Percentiles rank a stretch among this genome's conserved stretches.
Conservation (phyloP, 257 asterid genomes). For the Nicotiana undulata region DNA sequence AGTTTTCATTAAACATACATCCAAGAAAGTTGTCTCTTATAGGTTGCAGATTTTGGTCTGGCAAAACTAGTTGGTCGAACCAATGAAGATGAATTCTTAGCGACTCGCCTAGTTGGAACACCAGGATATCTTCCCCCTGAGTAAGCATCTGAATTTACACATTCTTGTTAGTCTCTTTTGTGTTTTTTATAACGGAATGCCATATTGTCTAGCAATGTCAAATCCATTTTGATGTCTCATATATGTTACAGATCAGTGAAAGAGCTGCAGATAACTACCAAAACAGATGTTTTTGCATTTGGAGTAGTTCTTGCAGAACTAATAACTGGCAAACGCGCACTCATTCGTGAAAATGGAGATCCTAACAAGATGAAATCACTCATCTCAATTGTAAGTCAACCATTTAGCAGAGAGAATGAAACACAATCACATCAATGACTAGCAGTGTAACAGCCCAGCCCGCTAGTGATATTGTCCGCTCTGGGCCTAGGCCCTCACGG, state of each 20-base stretch:
- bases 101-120: conserved; percentile 77
- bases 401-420: background rate
- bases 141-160: conserved; percentile 31
- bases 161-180: background rate
- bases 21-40: background rate
- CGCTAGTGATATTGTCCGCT: too few relatives aligned
- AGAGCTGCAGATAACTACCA: conserved; percentile 75
- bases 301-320: conserved; percentile 89
- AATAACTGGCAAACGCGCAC: conserved; percentile 79
- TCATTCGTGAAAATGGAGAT: conserved; percentile 50
- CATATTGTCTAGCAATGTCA: background rate
- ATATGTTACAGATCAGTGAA: conserved; percentile 55
- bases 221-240: background rate
- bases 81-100: conserved; percentile 57
- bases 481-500: too few relatives aligned
- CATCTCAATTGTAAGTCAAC: conserved; percentile 58
- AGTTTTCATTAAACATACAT: background rate
- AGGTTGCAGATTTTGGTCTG: conserved; percentile 90
- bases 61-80: conserved; percentile 75
- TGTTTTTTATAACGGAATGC: background rate
- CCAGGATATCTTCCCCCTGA: conserved; percentile 95
- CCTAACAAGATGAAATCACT: conserved; percentile 69
- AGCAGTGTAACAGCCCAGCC: too few relatives aligned
- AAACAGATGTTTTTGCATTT: conserved; percentile 80
- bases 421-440: background rate